These are phyloP conservation scores for Hypomontagnella monticulosa DNA, from an alignment of 495 filamentous ascomycete species.

Conservation along the genomic window DNA sequence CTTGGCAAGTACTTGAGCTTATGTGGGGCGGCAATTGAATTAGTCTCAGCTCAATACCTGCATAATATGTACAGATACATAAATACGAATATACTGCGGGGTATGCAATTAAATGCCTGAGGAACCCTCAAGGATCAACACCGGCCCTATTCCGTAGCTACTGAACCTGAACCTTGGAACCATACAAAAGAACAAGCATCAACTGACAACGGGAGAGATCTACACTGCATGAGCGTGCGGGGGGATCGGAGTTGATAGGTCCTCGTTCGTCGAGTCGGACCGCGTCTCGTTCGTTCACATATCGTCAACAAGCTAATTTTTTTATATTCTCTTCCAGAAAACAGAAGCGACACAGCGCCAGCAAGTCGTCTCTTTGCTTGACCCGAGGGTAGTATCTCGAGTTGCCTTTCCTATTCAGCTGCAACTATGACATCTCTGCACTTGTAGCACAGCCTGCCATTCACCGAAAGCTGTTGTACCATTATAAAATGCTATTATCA, in stretches of 20 bases:
- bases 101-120: constrained; percentile 19
- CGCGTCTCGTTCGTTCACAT: constrained; percentile 6
- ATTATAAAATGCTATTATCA: neutral
- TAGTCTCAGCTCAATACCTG: neutral
- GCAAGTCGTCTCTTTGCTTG: constrained; percentile 2
- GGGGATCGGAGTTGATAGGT: constrained; percentile 8
- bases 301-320: too few species aligned
- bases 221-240: constrained; percentile 33
- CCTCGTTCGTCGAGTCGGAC: neutral
- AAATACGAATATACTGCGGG: constrained; percentile 1
- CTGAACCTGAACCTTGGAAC: too few species aligned
- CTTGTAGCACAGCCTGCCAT: too few species aligned
- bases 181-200: neutral
- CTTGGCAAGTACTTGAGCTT: too few species aligned
- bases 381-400: neutral
- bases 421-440: too few species aligned
- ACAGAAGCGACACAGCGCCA: neutral
- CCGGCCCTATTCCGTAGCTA: neutral
- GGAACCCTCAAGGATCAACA: neutral
- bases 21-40: constrained; percentile 16
- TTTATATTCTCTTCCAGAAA: too few species aligned
- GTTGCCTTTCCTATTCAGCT: neutral
- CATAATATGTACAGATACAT: neutral
- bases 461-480: neutral
- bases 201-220: constrained; percentile 18